A percentile compares a stretch with the other conserved stretches of the same genome.
Evolutionary conservation across 495 filamentous ascomycete species (phyloP).

Genomic region (Articulospora tetracladia): DNA sequence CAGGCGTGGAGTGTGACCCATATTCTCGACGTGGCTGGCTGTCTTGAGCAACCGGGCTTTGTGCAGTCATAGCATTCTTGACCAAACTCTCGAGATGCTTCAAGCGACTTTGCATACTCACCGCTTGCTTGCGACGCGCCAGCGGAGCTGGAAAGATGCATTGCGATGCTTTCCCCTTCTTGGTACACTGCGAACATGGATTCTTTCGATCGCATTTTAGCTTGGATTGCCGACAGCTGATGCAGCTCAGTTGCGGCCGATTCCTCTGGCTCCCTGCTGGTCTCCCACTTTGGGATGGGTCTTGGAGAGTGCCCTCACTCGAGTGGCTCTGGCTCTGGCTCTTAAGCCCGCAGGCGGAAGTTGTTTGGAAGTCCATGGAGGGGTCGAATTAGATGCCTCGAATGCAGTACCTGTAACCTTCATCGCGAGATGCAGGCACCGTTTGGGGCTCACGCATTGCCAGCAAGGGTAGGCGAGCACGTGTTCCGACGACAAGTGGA

Average conservation of each 20-base stretch:
- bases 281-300: neutral
- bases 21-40: neutral
- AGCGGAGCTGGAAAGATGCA: constrained; percentile 44
- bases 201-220: constrained; percentile 23
- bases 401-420: no score
- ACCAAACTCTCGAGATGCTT: constrained; percentile 52
- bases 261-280: constrained; percentile 11
- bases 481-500: no score
- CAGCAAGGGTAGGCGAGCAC: no score
- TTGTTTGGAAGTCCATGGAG: neutral
- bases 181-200: constrained; percentile 34
- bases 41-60: neutral
- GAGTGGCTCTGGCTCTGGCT: neutral
- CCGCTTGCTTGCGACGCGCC: constrained; percentile 35
- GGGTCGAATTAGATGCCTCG: no score
- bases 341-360: neutral
- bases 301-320: neutral
- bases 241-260: constrained; percentile 21
- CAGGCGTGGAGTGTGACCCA: neutral
- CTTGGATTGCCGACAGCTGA: constrained; percentile 18
- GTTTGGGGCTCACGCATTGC: no score
- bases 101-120: constrained; percentile 46
- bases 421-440: no score
- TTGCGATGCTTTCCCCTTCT: constrained; percentile 34
- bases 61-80: constrained; percentile 19